Base-by-base conservation (phyloP, 116 monocot species). In the Trichopus zeylanicus region DNA sequence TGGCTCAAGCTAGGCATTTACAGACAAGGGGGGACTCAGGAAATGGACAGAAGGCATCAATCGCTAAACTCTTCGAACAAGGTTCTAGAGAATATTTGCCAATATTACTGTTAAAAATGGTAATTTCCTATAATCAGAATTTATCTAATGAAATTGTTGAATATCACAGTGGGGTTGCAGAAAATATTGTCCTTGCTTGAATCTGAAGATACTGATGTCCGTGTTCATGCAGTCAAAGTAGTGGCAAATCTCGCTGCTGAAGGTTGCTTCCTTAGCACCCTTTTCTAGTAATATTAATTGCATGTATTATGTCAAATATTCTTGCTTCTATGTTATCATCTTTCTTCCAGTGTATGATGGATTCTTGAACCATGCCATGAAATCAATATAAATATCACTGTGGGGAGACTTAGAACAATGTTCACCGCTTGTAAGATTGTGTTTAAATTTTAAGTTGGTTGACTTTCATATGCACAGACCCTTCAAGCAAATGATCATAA, bases 221-320 rank as follows among this genome's bases (percentile, higher is more conserved):
- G 77, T 54, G 56, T 88, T 60, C 92, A 91, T 85, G 98, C 98
- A 15, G 98, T 98, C 26, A 98, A 91, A 81, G 98, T 91, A 23
- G 83, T 98, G 9, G 98, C 92, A 26, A 98, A 98, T 66, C 72
- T 91, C 46, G 98, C 98, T 47, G 98, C 98, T 73, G 98, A 98
- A 82, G 98, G 98, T 98, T 47, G 35, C 29, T 53, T 58, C 15
- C 29, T 49, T 15, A 15, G 27, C 12, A 42, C 42, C n/a, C n/a
- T n/a, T n/a, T 42, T n/a, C 42, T 42, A 42, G 3, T 42, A 42
- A 42, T 42, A 12, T 42, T 42, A 16, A 42, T n/a, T n/a, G 18
- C 12, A 13, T 42, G 42, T 42, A n/a, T 42, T 13, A 42, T 42
- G 42, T 10, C n/a, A 42, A 42, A 42, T 42, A 16, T 42, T 42